Evolutionary conservation across 768 basidiomycete genomes (phyloP).

Genomic region (Tricholomella constricta): DNA sequence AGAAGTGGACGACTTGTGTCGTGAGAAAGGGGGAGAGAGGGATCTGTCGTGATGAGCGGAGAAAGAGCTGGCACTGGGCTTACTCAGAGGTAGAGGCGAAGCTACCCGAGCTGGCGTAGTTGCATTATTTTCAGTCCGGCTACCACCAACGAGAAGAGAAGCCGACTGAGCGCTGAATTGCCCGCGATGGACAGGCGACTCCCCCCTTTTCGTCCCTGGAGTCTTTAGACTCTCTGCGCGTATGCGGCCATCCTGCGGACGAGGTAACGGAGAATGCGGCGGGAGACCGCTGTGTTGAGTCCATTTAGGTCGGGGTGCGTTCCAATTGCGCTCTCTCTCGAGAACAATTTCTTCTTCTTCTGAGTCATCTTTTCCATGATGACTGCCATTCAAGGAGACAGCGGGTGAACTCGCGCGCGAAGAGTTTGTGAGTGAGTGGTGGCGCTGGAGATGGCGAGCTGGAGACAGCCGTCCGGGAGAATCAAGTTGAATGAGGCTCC

Average conservation of each 20-base stretch:
- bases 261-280: constrained; percentile 13
- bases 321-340: constrained; percentile 71
- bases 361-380: constrained; percentile 31
- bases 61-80: not conserved
- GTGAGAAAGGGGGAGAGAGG: not conserved
- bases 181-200: constrained; percentile 19
- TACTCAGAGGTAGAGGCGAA: not conserved
- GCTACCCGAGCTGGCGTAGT: not conserved
- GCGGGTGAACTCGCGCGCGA: constrained; percentile 46
- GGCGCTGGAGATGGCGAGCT: constrained; percentile 28
- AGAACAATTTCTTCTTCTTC: constrained; percentile 26
- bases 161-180: not conserved
- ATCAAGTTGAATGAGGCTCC: constrained; percentile 36
- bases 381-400: constrained; percentile 32
- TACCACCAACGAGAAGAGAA: not conserved
- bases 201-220: constrained; percentile 17
- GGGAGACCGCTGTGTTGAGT: constrained; percentile 18
- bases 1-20: not conserved
- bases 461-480: constrained; percentile 32
- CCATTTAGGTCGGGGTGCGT: constrained; percentile 66
- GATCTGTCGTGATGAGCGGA: constrained; percentile 1
- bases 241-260: constrained; percentile 14
- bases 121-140: not conserved
- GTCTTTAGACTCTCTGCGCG: constrained; percentile 24
- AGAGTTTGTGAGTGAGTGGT: constrained; percentile 31